Evolutionary conservation across 176 grass and related monocot species (phyloP).

Genomic region (Hordeum marinum): DNA sequence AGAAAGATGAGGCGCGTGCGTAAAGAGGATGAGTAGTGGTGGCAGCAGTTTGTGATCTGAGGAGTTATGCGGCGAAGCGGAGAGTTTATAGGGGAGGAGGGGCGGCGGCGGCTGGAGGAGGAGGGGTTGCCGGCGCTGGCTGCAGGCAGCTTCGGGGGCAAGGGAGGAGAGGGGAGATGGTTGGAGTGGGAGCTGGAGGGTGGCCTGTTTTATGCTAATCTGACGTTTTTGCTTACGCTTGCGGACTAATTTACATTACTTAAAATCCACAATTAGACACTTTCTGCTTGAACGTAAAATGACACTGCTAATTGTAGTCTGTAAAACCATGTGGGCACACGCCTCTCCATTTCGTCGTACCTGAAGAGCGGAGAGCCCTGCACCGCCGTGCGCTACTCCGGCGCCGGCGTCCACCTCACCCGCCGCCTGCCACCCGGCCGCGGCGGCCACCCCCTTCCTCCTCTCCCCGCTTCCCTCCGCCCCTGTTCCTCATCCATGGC

Average conservation of each 20-base stretch:
- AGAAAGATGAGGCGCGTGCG: neutral
- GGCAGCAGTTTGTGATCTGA: neutral
- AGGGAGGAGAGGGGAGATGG: constrained; percentile 4
- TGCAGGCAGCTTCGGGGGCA: neutral
- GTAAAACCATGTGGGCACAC: too few species aligned
- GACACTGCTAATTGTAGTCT: neutral
- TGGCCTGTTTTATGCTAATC: constrained; percentile 6
- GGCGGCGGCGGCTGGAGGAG: neutral
- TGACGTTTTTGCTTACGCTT: constrained; percentile 6
- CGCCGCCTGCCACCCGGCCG: too few species aligned
- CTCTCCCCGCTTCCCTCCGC: too few species aligned
- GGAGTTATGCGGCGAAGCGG: neutral
- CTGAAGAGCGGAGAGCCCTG: too few species aligned
- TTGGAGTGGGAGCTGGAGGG: constrained; percentile 26
- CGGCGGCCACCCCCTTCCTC: too few species aligned
- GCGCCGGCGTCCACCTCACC: too few species aligned
- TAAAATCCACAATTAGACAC: neutral
- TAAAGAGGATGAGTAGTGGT: neutral
- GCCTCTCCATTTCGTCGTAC: too few species aligned
- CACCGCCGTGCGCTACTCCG: too few species aligned
- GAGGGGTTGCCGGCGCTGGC: neutral
- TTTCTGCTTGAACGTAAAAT: neutral
- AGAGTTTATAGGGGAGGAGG: constrained; percentile 23
- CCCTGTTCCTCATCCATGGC: too few species aligned
- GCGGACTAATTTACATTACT: neutral